phyloP scores from a whole-genome alignment of 306 rosid species.

The Psophocarpus tetragonolobus region DNA sequence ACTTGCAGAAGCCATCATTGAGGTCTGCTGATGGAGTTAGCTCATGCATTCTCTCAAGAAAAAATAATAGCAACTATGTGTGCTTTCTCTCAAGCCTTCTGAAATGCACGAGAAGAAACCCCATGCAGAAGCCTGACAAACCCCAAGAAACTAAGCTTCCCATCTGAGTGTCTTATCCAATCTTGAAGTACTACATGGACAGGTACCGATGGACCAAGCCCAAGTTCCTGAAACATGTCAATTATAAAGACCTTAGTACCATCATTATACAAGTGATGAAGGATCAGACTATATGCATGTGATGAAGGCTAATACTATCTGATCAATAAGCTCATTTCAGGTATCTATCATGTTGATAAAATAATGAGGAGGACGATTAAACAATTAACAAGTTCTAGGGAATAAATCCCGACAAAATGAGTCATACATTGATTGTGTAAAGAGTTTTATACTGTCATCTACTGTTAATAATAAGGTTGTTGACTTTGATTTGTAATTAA shows the following conservation, averaged over 20 bases:
- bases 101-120: conserved; percentile 17
- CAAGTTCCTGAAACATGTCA: conserved; percentile 56
- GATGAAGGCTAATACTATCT: neutral
- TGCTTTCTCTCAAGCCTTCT: conserved; percentile 7
- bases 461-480: too few relatives aligned
- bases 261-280: neutral
- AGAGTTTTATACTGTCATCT: too few relatives aligned
- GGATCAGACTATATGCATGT: neutral
- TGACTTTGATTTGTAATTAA: too few relatives aligned
- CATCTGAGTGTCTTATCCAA: conserved; percentile 74
- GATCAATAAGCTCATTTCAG: neutral
- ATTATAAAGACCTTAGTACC: neutral
- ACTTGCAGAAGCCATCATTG: conserved; percentile 26
- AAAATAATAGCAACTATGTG: neutral
- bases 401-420: too few relatives aligned
- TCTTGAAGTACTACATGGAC: conserved; percentile 79
- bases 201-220: conserved; percentile 67
- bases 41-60: neutral
- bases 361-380: neutral
- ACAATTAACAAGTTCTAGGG: neutral
- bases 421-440: too few relatives aligned
- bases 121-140: conserved; percentile 71
- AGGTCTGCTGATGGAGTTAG: conserved; percentile 12
- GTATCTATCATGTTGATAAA: neutral
- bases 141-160: conserved; percentile 74